Base-by-base conservation (phyloP, 1,284 basidiomycete genomes). In the Ceratobasidium sp. region DNA sequence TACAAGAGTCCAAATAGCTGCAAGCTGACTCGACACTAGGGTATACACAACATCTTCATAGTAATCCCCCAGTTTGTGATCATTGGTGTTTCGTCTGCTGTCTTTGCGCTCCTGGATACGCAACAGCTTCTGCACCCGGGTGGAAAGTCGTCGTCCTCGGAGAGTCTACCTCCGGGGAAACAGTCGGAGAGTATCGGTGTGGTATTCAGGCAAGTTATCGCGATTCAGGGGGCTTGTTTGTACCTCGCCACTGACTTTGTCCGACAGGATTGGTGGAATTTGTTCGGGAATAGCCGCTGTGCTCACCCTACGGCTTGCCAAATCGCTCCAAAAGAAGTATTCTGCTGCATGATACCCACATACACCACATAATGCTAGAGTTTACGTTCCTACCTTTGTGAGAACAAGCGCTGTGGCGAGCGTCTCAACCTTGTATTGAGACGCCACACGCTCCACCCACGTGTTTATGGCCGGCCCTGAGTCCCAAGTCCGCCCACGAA, bases 1-100 rank as follows among this genome's bases (percentile, higher is more conserved):
- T 75, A 24, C 31, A 62, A 2, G 3, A 16, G 34, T n/a, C 1
- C 29, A 46, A n/a, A 19, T 16, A 13, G 2, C 16, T 41, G n/a
- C n/a, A 14, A 19, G 73, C 74, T n/a, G 31, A 7, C 37, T 11
- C 29, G 69, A 19, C 13, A 24, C 31, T 77, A 93, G 92, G 94
- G 94, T 49, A 96, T 96, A 74, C 94, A 96, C 81, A 98, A 96
- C 79, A 87, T 97, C 72, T 96, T 93, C 81, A 85, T 97, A 77
- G 95, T 97, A 69, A 84, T 86, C 22, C 86, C 89, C 5, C 86
- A 87, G 77, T 86, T 87, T 76, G 80, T 87, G 56, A 84, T 86
- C 13, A 85, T 85, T 0, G 81, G 82, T 48, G 76, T 86, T 1
- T 83, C 82, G 1, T 81, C 83, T 11, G 79, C 86, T 78, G 83